Evolutionary conservation across 2,329 filamentous ascomycete genomes (phyloP), one percentile per base, ranked within the genome.

Genomic region (Fusarium mangiferae): DNA sequence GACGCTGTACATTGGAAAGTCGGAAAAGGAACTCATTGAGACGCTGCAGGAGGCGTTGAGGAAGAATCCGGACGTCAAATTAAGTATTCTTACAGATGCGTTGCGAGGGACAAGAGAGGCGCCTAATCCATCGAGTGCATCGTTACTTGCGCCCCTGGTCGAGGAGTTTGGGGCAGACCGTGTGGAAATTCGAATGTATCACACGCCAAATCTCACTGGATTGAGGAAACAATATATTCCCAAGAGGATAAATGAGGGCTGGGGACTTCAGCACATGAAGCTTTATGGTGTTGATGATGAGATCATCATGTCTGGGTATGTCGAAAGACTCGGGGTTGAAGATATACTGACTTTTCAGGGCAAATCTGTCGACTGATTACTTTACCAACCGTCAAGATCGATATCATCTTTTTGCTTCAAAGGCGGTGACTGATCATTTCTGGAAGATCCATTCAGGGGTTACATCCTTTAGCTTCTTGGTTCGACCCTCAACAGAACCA

Each of bases 201-300:
- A 99, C 83, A 99, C 96, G 2, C 96, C 96, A 1, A 99, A 99
- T 79, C 84, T 99, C 73, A 97, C 94, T 6, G 96, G 96, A 0
- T 77, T 97, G 65, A 90, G 92, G 57, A 98, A 98, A 84, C 91
- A 91, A 78, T 86, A 93, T 75, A 90, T 98, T 5, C 96, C 96
- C 1, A 94, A 90, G 80, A 89, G 96, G 26, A 96, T 99, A 81
- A 99, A 99, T 77, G 96, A 99, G 84, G 96, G 96, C 24, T 99
- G 96, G 96, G 96, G 96, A 3, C 84, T 99, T 70, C 96, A 99
- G 81, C 96, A 99, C 80, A 99, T 99, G 96, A 99, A 99, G 87
- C 87, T 99, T 1, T 99, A 99, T 77, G 96, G 96, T 0, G 86
- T 98, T 28, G 96, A 99, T 78, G 95, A 99, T 79, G 95, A 98